Base-by-base conservation (phyloP, 129 eudicot species). In the Flaveria trinervia region DNA sequence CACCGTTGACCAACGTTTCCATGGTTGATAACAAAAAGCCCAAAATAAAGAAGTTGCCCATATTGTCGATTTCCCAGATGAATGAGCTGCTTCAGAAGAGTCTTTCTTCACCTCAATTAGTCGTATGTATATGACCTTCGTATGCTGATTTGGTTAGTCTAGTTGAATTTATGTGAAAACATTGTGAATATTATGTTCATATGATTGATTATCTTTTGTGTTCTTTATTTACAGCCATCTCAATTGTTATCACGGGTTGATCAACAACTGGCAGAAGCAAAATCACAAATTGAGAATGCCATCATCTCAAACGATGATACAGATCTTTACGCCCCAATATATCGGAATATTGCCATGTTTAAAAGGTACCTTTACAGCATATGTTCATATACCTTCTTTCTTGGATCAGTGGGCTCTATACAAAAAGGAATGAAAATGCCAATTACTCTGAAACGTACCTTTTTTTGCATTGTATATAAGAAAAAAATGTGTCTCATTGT, bases 51-150 rank as follows among this genome's bases (percentile, higher is more conserved):
- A 23, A 18, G 36, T 69, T 67, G 61, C 71, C 80, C 39, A 82
- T 85, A 30, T 55, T 86, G 74, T 74, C 91, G 28, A 80, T 90
- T 68, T 83, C 89, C 4, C 67, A 84, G 84, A 90, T 88, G 96
- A 80, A 73, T 66, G 85, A 86, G 18, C 9, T 82, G 55, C 86
- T 90, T 84, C 74, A 68, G 54, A 72, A 56, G 70, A 83, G 84
- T 78, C 83, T 11, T 39, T 56, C 62, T 41, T 73, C 81, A 9
- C 78, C 66, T 41, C 76, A 73, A 59, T 82, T 84, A 78, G 81
- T 69, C 71, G 96, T 84, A 88, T 75, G 84, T 84, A 49, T 60
- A 73, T 67, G 74, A 79, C 59, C 54, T 66, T 72, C 73, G 20
- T 49, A 76, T 54, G 22, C 65, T 64, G 20, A 54, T 61, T 79